phyloP scores from a whole-genome alignment of 352 stramenopile species.

The Phytophthora multivora region DNA sequence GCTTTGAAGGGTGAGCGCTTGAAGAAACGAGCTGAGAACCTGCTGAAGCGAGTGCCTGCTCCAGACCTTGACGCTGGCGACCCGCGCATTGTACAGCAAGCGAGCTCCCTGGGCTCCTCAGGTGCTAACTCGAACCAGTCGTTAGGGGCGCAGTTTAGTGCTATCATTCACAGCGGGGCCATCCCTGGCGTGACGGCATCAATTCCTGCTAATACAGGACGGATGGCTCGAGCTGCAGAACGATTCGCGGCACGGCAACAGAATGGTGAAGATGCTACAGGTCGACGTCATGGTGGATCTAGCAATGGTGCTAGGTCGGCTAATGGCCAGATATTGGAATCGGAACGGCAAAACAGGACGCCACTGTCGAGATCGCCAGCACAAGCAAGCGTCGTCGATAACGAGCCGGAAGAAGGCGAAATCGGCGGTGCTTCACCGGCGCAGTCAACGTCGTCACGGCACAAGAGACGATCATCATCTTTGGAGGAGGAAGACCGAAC shows the following conservation, averaged over 20 bases:
- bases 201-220: slow-evolving; percentile 29
- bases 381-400: slow-evolving; percentile 26
- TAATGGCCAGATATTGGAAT: slow-evolving; percentile 31
- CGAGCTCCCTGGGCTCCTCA: slow-evolving; percentile 41
- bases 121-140: slow-evolving; percentile 56
- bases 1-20: slow-evolving; percentile 82
- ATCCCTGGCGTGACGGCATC: slow-evolving; percentile 40
- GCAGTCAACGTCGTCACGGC: slow-evolving; percentile 32
- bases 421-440: slow-evolving; percentile 37
- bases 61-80: slow-evolving; percentile 61
- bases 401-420: slow-evolving; percentile 63
- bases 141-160: slow-evolving; percentile 71
- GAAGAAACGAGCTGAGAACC: slow-evolving; percentile 85
- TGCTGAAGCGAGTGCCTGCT: slow-evolving; percentile 74
- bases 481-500: slow-evolving; percentile 31
- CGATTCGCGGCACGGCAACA: slow-evolving; percentile 56
- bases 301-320: slow-evolving; percentile 21
- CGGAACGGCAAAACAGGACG: slow-evolving; percentile 40
- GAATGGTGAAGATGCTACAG: slow-evolving; percentile 27
- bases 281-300: slow-evolving; percentile 13
- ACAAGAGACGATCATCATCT: slow-evolving; percentile 46
- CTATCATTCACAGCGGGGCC: slow-evolving; percentile 70
- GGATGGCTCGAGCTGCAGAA: slow-evolving; percentile 72
- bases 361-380: slow-evolving; percentile 26
- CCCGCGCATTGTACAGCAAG: slow-evolving; percentile 63